Conservation (phyloP, 1,139 yeast genomes). For the Martiniozyma asiatica region DNA sequence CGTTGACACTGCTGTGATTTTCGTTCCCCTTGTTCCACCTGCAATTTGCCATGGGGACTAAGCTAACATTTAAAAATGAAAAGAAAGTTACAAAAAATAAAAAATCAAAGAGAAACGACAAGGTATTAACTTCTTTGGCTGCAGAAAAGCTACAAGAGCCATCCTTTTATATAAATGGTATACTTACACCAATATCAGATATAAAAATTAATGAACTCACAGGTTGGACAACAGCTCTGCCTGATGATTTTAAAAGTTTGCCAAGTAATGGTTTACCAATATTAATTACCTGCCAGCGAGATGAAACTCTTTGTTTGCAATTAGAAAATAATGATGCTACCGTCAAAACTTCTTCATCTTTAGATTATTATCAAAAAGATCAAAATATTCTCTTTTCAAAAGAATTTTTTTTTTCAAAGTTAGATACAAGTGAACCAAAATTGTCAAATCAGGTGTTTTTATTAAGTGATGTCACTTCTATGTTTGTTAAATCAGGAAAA, state of each 20-base stretch:
- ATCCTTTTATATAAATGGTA: slow-evolving; percentile 8
- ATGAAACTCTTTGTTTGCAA: slow-evolving; percentile 2
- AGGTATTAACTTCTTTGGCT: too few species aligned
- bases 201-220: too few species aligned
- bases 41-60: slow-evolving; percentile 38
- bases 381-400: slow-evolving; percentile 3
- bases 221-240: slow-evolving; percentile 8
- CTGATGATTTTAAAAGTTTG: slow-evolving; percentile 3
- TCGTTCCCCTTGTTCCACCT: too few species aligned
- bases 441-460: slow-evolving; percentile 28
- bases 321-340: slow-evolving; percentile 1
- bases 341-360: slow-evolving; percentile 1
- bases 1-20: too few species aligned
- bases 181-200: too few species aligned
- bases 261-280: slow-evolving; percentile 5
- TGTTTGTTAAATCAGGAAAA: slow-evolving; percentile 3
- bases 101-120: slow-evolving; percentile 10
- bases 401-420: slow-evolving; percentile 10
- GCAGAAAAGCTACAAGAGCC: too few species aligned
- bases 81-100: slow-evolving; percentile 19
- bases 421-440: slow-evolving; percentile 25
- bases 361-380: too few species aligned
- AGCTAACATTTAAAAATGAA: slow-evolving; percentile 32
- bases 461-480: slow-evolving; percentile 18
- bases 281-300: slow-evolving; percentile 4